Conservation (phyloP, 2,329 filamentous ascomycete genomes). For the Lithohypha guttulata region DNA sequence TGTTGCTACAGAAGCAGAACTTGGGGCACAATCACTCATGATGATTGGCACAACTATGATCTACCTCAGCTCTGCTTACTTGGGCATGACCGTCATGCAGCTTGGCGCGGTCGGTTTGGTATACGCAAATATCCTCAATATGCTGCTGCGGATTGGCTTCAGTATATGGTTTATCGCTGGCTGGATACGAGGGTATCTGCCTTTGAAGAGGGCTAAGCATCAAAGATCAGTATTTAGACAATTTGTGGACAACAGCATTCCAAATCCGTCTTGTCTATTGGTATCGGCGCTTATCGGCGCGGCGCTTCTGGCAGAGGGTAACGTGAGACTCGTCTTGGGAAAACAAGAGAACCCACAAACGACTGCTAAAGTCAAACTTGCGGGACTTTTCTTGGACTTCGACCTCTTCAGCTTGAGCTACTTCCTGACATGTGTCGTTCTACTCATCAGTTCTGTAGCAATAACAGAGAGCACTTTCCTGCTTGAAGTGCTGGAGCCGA, state of each 20-base stretch:
- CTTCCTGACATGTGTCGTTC: neutral
- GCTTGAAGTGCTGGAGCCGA: slow-evolving; percentile 12
- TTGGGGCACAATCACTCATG: slow-evolving; percentile 67
- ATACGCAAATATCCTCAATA: slow-evolving; percentile 78
- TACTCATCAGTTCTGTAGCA: slow-evolving; percentile 4
- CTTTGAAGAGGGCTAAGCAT: neutral
- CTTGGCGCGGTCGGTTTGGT: slow-evolving; percentile 74
- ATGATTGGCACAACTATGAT: slow-evolving; percentile 72
- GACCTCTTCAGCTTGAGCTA: slow-evolving; percentile 8
- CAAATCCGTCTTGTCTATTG: neutral
- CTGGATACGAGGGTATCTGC: slow-evolving; percentile 12
- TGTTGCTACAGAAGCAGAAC: slow-evolving; percentile 63
- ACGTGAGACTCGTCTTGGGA: neutral
- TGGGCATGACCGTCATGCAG: slow-evolving; percentile 58
- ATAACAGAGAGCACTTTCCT: slow-evolving; percentile 17
- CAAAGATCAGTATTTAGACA: neutral
- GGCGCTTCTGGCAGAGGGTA: neutral
- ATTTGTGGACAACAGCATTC: slow-evolving; percentile 1
- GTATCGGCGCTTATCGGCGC: neutral
- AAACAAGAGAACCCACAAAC: neutral
- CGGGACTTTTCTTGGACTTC: neutral
- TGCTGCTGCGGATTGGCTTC: slow-evolving; percentile 76
- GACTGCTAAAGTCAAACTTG: neutral
- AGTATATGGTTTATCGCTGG: slow-evolving; percentile 58
- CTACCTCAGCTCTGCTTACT: slow-evolving; percentile 64